phyloP scores from a whole-genome alignment of 1,284 basidiomycete species.

The Filobasidium uniguttulatum region DNA sequence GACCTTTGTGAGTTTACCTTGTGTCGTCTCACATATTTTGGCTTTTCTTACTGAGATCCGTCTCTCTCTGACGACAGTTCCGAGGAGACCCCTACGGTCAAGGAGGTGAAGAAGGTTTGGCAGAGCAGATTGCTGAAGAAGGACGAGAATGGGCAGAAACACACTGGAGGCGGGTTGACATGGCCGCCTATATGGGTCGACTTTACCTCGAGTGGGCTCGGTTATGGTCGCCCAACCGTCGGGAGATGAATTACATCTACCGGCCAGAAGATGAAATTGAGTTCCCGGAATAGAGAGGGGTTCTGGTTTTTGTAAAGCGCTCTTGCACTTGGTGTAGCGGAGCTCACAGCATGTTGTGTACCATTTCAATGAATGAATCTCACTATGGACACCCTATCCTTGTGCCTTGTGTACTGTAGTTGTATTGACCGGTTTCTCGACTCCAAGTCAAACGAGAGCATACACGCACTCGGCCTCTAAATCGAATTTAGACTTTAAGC shows the following conservation, averaged over 20 bases:
- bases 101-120: conserved; percentile 31
- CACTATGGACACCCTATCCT: too few relatives aligned
- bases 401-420: too few relatives aligned
- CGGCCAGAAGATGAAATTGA: conserved; percentile 21
- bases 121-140: conserved; percentile 31
- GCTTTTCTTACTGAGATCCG: background rate
- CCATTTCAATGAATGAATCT: too few relatives aligned
- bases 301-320: too few relatives aligned
- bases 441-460: too few relatives aligned
- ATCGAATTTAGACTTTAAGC: too few relatives aligned
- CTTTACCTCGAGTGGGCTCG: conserved; percentile 34
- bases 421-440: too few relatives aligned
- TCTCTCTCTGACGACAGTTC: too few relatives aligned
- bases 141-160: conserved; percentile 33
- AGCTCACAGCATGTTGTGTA: too few relatives aligned
- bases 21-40: background rate
- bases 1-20: conserved; percentile 23
- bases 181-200: conserved; percentile 32
- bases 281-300: background rate
- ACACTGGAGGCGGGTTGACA: conserved; percentile 33
- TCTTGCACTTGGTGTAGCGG: too few relatives aligned
- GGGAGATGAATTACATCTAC: conserved; percentile 22
- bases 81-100: conserved; percentile 19
- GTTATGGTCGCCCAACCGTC: conserved; percentile 19
- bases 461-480: too few relatives aligned